Percentiles rank a stretch among this genome's conserved stretches.
phyloP scores from a whole-genome alignment of 805 yeast species.

The Cyberlindnera xishuangbannaensis region DNA sequence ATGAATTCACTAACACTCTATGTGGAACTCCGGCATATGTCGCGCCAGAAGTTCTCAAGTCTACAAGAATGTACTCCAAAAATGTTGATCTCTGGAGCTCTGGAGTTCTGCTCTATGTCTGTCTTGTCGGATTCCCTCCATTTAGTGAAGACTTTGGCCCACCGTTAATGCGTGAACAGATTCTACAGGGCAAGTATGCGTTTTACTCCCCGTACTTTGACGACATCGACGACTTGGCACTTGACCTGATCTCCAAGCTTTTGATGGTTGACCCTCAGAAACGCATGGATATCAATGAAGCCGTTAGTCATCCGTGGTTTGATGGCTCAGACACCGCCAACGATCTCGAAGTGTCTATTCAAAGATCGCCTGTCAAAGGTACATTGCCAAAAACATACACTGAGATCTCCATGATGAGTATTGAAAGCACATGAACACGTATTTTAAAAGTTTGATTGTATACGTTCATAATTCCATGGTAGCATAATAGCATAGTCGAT shows the following conservation, averaged over 20 bases:
- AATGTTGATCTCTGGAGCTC: conserved; percentile 80
- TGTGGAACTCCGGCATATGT: conserved; percentile 89
- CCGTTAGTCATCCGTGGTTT: conserved; percentile 88
- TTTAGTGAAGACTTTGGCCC: conserved; percentile 80
- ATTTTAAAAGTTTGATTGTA: background rate
- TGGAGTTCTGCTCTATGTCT: conserved; percentile 72
- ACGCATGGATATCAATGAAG: conserved; percentile 78
- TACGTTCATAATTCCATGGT: too few species aligned
- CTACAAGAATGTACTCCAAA: conserved; percentile 53
- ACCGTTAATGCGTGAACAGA: conserved; percentile 72
- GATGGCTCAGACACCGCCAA: conserved; percentile 7
- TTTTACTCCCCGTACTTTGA: conserved; percentile 82
- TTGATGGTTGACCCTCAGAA: conserved; percentile 59
- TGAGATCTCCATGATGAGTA: conserved; percentile 26
- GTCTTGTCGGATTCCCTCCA: conserved; percentile 82
- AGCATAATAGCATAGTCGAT: too few species aligned
- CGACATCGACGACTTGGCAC: conserved; percentile 53
- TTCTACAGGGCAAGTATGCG: conserved; percentile 58
- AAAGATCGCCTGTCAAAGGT: conserved; percentile 27
- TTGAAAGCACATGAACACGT: conserved; percentile 3
- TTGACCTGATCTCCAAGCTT: conserved; percentile 60
- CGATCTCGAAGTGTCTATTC: conserved; percentile 14
- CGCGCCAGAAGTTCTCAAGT: conserved; percentile 69
- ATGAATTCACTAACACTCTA: conserved; percentile 66
- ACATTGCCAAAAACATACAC: conserved; percentile 33